Conservation (phyloP, 2,329 filamentous ascomycete genomes). For the Phialocephala subalpina region DNA sequence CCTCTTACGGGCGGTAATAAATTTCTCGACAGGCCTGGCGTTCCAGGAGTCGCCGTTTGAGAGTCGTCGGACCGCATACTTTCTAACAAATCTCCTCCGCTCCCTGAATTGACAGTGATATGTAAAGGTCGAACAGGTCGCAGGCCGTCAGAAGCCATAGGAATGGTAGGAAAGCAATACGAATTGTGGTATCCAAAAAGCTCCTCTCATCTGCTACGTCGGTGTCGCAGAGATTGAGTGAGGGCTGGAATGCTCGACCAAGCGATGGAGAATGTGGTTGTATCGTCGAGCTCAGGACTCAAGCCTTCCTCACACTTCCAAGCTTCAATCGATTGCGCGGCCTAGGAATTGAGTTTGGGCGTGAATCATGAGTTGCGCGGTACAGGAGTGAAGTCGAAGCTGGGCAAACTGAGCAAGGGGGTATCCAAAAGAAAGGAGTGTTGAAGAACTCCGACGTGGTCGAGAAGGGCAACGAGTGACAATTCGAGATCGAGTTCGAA, state of each 20-base stretch:
- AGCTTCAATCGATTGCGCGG: background rate
- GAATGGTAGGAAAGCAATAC: conserved; percentile 16
- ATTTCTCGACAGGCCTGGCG: conserved; percentile 41
- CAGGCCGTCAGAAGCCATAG: conserved; percentile 31
- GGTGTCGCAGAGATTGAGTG: background rate
- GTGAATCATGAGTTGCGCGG: background rate
- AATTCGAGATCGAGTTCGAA: background rate
- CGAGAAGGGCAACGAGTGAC: conserved; percentile 15
- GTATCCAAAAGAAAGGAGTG: background rate
- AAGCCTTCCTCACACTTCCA: background rate
- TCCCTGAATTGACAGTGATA: conserved; percentile 69
- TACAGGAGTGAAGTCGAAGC: background rate
- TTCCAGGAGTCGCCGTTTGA: conserved; percentile 36
- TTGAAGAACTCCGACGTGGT: background rate
- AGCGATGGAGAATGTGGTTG: background rate
- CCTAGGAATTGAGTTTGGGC: background rate
- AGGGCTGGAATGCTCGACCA: conserved; percentile 8
- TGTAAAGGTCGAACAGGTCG: conserved; percentile 55
- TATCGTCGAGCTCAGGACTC: conserved; percentile 5
- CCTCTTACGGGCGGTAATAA: conserved; percentile 37
- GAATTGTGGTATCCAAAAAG: conserved; percentile 23
- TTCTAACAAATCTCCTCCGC: conserved; percentile 53
- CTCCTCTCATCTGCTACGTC: conserved; percentile 28
- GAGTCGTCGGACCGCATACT: conserved; percentile 48
- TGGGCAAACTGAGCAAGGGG: background rate